phyloP scores from a whole-genome alignment of 2,329 filamentous ascomycete genomes.

The Neofusicoccum sp. region DNA sequence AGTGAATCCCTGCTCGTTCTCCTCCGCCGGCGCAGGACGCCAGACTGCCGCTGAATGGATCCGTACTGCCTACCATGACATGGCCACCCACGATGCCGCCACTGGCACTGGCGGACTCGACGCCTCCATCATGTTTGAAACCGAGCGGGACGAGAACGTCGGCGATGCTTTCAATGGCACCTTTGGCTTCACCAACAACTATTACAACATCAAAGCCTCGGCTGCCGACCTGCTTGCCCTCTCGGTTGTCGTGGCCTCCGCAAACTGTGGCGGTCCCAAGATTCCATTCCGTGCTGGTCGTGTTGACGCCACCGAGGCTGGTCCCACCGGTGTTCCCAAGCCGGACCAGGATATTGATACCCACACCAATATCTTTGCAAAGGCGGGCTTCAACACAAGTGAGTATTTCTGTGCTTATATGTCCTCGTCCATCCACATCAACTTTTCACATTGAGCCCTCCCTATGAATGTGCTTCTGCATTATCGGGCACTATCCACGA shows the following conservation, averaged over 20 bases:
- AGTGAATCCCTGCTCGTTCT: not conserved
- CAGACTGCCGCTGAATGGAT: slow-evolving; percentile 14
- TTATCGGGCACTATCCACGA: no score
- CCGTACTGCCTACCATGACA: slow-evolving; percentile 14
- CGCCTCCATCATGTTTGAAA: slow-evolving; percentile 14
- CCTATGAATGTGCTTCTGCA: not conserved
- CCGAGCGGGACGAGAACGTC: slow-evolving; percentile 8
- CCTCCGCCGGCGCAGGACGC: not conserved
- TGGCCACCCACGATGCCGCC: slow-evolving; percentile 1
- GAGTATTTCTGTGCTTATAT: no score
- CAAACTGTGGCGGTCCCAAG: not conserved
- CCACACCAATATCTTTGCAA: slow-evolving; percentile 1
- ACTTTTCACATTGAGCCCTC: no score
- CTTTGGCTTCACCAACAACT: slow-evolving; percentile 2
- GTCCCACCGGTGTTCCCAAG: slow-evolving; percentile 1
- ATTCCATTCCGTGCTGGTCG: slow-evolving; percentile 5
- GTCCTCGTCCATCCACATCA: no score
- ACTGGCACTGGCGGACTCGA: slow-evolving; percentile 10
- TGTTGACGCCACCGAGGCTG: slow-evolving; percentile 11
- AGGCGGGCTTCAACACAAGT: slow-evolving; percentile 15
- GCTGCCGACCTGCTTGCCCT: slow-evolving; percentile 7
- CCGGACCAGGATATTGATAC: slow-evolving; percentile 12
- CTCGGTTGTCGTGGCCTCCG: not conserved
- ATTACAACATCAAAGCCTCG: slow-evolving; percentile 1
- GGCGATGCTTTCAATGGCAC: slow-evolving; percentile 14